These are phyloP conservation scores for Rhypophila decipiens DNA, from an alignment of 495 filamentous ascomycete species.

Conservation along the genomic window DNA sequence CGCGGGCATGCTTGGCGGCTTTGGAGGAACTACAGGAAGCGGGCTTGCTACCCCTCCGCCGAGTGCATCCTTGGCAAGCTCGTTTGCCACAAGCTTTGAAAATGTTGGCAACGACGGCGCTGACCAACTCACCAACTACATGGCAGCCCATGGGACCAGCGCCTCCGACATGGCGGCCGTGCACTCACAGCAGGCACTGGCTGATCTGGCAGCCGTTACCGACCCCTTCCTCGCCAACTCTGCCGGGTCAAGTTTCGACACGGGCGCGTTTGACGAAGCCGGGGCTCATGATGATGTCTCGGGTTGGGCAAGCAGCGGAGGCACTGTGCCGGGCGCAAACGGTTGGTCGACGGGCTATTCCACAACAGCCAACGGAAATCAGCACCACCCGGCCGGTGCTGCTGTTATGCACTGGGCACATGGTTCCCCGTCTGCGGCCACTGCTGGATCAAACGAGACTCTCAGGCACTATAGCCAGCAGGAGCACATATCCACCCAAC, in stretches of 20 bases:
- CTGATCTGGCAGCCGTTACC: constrained; percentile 9
- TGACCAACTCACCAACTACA: constrained; percentile 7
- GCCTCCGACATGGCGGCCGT: background rate
- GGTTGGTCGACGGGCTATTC: constrained; percentile 6
- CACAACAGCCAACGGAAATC: background rate
- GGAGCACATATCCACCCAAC: background rate
- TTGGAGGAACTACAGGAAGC: constrained; percentile 9
- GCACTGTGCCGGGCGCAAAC: background rate
- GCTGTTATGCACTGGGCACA: background rate
- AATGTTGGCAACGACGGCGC: background rate
- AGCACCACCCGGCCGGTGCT: too few relatives aligned
- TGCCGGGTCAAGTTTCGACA: background rate
- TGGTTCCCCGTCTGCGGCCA: background rate
- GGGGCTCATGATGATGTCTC: constrained; percentile 1
- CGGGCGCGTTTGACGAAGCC: constrained; percentile 6
- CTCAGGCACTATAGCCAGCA: background rate
- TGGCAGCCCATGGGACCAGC: constrained; percentile 2
- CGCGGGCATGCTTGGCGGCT: constrained; percentile 10
- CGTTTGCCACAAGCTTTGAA: constrained; percentile 19
- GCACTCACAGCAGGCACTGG: background rate
- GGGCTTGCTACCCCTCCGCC: constrained; percentile 27
- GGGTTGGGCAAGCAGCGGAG: background rate
- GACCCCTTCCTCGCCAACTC: constrained; percentile 17
- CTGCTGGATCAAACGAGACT: background rate
- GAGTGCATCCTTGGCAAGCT: constrained; percentile 19